Base-by-base conservation (phyloP, 2,329 filamentous ascomycete genomes). In the Herpomyces periplanetae region DNA sequence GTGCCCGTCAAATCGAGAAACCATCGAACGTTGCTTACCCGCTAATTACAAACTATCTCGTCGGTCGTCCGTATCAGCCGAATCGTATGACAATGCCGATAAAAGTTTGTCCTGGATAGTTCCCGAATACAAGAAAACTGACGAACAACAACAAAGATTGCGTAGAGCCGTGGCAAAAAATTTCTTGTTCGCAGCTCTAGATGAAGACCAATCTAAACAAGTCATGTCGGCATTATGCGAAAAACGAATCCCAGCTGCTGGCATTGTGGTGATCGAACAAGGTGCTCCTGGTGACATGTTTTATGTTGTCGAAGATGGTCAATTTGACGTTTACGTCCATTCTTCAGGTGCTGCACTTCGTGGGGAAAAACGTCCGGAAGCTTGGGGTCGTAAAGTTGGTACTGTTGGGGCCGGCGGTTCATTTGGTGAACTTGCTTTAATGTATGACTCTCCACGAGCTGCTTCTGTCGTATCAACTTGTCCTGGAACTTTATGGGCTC, bases 381-480 rank as follows among this genome's bases (percentile, higher is more conserved):
- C 75, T 5, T 49, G 88, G 41, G 80, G 80, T 19, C 47, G 49
- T 24, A 65, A 69, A 31, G 75, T 91, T 11, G 58, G 57, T 29
- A 58, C 50, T 14, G 84, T 84, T 22, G 61, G 66, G 17, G 55
- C 71, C 3, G 80, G 80, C 19, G 73, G 73, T 24, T 87, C 71
- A 3, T 96, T 96, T 38, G 80, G 80, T 30, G 80, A 96, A 43
- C 49, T 96, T 22, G 80, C 80, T 6, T 49, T 96, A 31, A 91
- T 96, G 80, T 91, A 96, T 45, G 88, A 91, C 33, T 71, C 80
- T 10, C 80, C 80, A 11, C 68, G 80, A 33, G 80, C 80, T 16
- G 80, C 80, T 3, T 91, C 80, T 0, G 68, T 96, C 24, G 53
- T 84, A 24, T 85, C 68, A 12, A 58, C 62, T 6, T 66, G 84